Evolutionary conservation across 1,284 basidiomycete genomes (phyloP), one percentile per base, ranked within the genome.

Genomic region (Rhodotorula sp.): DNA sequence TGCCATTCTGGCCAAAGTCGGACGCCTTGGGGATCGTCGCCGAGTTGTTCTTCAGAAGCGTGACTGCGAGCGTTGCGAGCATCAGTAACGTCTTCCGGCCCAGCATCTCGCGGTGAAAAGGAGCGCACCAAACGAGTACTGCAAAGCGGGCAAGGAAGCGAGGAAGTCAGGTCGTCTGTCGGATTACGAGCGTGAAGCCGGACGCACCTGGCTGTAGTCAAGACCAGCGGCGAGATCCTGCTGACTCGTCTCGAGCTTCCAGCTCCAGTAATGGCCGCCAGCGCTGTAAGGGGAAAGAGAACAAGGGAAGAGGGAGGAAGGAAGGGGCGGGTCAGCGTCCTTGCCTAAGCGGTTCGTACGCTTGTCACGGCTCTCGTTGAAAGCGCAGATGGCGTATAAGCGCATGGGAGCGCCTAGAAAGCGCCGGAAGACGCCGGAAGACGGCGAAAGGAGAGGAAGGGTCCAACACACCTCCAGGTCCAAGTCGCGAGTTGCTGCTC

Each of bases 401-500:
- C 16, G 40, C 40, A 44, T 44, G 40, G 3, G 15, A 20, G 46
- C 13, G 16, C 11, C 4, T 11, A n/a, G 26, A 13, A 44, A 52
- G 55, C 40, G 40, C 40, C 11, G 40, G 40, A 44, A 44, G 47
- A 64, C 24, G 37, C 61, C 70, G 63, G 56, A 61, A 47, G 61
- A 70, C 10, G 57, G 46, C 22, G 62, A n/a, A 34, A 34, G 34
- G n/a, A n/a, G n/a, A n/a, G n/a, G n/a, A 72, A 72, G 5, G 37
- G 8, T 13, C 13, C 40, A 44, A 44, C 40, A 10, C 40, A 44
- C 65, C 74, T 65, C 76, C 76, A 77, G 3, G 77, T 68, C 78
- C 78, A 79, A 5, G 77, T 73, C 7, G 69, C 69, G 59, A 76
- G 59, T 54, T 78, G 77, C 40, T 68, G 64, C 30, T 70, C 64